Conservation (phyloP, 2,329 filamentous ascomycete species). For the Ceratocystis alfenasii region DNA sequence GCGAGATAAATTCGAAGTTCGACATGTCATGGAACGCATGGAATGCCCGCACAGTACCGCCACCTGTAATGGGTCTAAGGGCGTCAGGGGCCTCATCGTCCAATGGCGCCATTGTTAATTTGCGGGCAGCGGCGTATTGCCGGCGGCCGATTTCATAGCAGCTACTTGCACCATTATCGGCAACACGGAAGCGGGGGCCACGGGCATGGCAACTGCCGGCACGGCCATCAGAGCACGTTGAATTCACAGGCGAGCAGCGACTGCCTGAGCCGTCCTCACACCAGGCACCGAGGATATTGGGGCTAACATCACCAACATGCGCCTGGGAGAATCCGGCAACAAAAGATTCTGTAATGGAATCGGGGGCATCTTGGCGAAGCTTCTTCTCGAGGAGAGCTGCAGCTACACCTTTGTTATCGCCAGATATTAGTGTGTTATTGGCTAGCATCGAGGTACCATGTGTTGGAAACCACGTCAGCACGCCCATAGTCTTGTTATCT, state of each 20-base stretch:
- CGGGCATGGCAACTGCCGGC: slow-evolving; percentile 61
- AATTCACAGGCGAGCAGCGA: slow-evolving; percentile 65
- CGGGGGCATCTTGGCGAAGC: slow-evolving; percentile 35
- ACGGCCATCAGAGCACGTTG: slow-evolving; percentile 63
- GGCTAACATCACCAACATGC: slow-evolving; percentile 81
- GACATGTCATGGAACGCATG: slow-evolving; percentile 79
- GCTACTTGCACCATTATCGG: slow-evolving; percentile 60
- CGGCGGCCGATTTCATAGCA: slow-evolving; percentile 65
- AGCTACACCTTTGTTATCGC: slow-evolving; percentile 89
- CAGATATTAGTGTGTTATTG: slow-evolving; percentile 79
- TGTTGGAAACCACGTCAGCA: slow-evolving; percentile 81
- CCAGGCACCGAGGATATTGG: slow-evolving; percentile 76
- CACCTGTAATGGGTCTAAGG: slow-evolving; percentile 40
- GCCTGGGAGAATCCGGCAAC: slow-evolving; percentile 88
- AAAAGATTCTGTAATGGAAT: slow-evolving; percentile 51
- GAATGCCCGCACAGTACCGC: slow-evolving; percentile 61
- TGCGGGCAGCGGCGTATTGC: slow-evolving; percentile 51
- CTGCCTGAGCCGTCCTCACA: slow-evolving; percentile 73
- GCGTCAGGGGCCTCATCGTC: background rate
- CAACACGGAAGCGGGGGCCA: slow-evolving; percentile 54
- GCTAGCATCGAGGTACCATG: slow-evolving; percentile 83
- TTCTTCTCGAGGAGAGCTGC: slow-evolving; percentile 70
- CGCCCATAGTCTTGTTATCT: slow-evolving; percentile 62
- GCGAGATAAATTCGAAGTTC: slow-evolving; percentile 56
- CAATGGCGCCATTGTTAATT: slow-evolving; percentile 14